Conservation (phyloP, 148 eudicot species). For the Rhododendron simsii region DNA sequence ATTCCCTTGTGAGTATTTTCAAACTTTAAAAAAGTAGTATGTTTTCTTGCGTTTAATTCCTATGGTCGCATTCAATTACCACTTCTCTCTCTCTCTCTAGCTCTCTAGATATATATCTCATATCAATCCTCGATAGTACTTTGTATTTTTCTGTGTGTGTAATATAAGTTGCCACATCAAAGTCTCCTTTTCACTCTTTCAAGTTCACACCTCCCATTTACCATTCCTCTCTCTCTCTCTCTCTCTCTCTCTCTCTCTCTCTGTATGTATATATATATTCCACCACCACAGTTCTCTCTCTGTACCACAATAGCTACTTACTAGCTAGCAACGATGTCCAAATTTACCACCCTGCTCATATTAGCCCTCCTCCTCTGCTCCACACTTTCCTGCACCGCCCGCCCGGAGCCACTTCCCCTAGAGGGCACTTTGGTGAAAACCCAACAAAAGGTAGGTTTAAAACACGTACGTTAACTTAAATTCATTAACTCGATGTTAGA, state of each 20-base stretch:
- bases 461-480: neutral
- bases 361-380: conserved; percentile 26
- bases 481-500: neutral
- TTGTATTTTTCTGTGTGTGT: neutral
- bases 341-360: conserved; percentile 13
- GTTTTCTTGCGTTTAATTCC: neutral
- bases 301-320: neutral
- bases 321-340: conserved; percentile 20
- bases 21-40: neutral
- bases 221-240: neutral
- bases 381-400: conserved; percentile 20
- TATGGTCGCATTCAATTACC: neutral
- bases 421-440: neutral
- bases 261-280: conserved; percentile 15
- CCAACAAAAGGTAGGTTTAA: conserved; percentile 14
- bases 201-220: neutral
- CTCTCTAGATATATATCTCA: neutral
- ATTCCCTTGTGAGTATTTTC: neutral
- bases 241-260: neutral
- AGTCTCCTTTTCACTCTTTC: neutral
- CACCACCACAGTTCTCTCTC: neutral
- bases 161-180: too few species aligned
- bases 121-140: neutral
- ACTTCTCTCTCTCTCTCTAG: neutral
- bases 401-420: conserved; percentile 12